phyloP scores from a whole-genome alignment of 192 early-diverging fungal genomes.

The Rhizophagus sp. region DNA sequence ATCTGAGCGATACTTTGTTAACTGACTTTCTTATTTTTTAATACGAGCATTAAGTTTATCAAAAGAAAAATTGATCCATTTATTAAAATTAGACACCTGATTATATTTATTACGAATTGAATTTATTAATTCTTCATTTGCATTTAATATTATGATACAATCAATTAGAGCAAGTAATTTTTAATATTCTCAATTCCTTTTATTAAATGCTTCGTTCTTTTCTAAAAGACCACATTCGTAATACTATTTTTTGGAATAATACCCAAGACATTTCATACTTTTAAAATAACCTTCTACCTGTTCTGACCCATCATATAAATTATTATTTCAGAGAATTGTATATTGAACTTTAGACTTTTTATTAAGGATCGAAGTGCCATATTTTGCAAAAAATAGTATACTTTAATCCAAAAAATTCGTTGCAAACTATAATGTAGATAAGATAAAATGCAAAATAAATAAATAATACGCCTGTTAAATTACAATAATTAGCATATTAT shows the following conservation, averaged over 20 bases:
- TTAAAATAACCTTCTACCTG: not conserved
- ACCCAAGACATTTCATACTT: not conserved
- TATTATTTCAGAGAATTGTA: not conserved
- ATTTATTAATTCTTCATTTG: no score
- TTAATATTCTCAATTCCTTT: no score
- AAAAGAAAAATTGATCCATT: not conserved
- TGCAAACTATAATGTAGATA: conserved; percentile 2
- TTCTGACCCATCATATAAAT: not conserved
- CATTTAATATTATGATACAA: no score
- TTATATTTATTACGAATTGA: no score
- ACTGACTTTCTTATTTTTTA: not conserved
- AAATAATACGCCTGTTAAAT: no score
- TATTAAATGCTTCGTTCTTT: no score
- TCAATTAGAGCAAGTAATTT: no score
- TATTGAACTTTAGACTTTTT: not conserved
- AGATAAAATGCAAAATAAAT: no score
- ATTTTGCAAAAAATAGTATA: not conserved
- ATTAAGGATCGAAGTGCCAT: not conserved
- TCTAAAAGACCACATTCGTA: not conserved
- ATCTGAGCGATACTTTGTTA: not conserved
- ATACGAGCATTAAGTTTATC: not conserved
- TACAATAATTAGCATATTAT: no score
- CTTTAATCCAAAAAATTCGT: not conserved
- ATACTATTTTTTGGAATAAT: not conserved
- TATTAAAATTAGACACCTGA: not conserved